phyloP scores from a whole-genome alignment of 2,329 filamentous ascomycete genomes.

The Blastomyces gilchristii region DNA sequence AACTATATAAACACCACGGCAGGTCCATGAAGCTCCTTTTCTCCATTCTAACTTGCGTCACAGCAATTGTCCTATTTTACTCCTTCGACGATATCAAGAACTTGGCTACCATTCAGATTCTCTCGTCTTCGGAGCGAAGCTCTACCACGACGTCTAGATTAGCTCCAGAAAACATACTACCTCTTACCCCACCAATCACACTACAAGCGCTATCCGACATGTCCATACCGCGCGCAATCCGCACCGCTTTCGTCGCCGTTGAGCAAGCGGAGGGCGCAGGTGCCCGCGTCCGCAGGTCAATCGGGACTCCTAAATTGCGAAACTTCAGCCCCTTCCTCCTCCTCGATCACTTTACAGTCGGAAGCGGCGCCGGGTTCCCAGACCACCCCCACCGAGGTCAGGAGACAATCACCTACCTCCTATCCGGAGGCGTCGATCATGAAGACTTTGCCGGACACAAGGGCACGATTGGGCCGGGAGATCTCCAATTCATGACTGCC shows the following conservation, averaged over 20 bases:
- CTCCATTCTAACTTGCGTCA: conserved; percentile 30
- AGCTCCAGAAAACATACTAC: conserved; percentile 8
- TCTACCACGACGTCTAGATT: conserved; percentile 6
- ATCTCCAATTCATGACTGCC: conserved; percentile 96
- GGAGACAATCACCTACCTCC: conserved; percentile 81
- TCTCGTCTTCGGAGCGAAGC: conserved; percentile 15
- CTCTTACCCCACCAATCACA: conserved; percentile 8
- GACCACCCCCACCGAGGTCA: conserved; percentile 78
- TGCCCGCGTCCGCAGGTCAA: conserved; percentile 73
- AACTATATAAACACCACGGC: conserved; percentile 24
- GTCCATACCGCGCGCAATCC: conserved; percentile 63
- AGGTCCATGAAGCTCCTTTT: conserved; percentile 28
- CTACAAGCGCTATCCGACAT: conserved; percentile 36
- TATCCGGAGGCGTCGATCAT: conserved; percentile 78
- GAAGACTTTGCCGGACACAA: conserved; percentile 83
- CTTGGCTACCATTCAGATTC: conserved; percentile 16
- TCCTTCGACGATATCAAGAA: conserved; percentile 13
- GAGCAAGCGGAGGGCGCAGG: conserved; percentile 85
- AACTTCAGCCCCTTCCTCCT: conserved; percentile 91
- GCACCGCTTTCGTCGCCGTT: conserved; percentile 69
- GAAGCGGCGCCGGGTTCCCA: conserved; percentile 74
- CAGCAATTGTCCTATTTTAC: conserved; percentile 25
- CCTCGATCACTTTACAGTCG: conserved; percentile 84
- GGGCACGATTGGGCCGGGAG: conserved; percentile 76
- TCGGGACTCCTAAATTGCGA: conserved; percentile 71